Percentiles rank a stretch among this genome's conserved stretches.
Evolutionary conservation across 257 asterid species (phyloP).

Genomic region (Thymus mandschuricus): DNA sequence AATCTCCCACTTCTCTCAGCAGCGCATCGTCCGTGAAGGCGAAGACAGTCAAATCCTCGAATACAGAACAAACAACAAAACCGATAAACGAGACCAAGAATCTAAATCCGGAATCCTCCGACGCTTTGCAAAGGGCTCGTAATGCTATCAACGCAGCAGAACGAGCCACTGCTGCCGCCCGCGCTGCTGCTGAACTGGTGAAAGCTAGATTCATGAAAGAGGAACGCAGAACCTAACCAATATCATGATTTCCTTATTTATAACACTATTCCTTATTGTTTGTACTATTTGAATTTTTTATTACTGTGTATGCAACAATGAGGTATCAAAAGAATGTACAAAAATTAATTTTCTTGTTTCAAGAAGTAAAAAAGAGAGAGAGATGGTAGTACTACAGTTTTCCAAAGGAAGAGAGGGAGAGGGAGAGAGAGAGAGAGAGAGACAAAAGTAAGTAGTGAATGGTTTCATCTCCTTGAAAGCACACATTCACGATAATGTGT

Average conservation of each 20-base stretch:
- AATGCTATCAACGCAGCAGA: constrained; percentile 88
- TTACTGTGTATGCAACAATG: not conserved
- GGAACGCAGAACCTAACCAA: constrained; percentile 32
- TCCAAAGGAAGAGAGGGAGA: constrained; percentile 31
- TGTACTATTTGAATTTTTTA: too few relatives aligned
- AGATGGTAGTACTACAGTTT: not conserved
- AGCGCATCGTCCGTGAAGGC: constrained; percentile 33
- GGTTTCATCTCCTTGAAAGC: constrained; percentile 31
- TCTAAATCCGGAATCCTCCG: constrained; percentile 46
- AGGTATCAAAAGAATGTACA: too few relatives aligned
- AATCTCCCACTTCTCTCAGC: constrained; percentile 39
- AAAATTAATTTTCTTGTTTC: too few relatives aligned
- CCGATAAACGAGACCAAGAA: constrained; percentile 35
- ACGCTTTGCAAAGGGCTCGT: constrained; percentile 69
- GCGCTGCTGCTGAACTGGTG: constrained; percentile 79
- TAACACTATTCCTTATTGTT: too few relatives aligned
- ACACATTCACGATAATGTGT: constrained; percentile 26
- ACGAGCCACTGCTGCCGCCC: constrained; percentile 95
- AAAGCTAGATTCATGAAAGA: constrained; percentile 47
- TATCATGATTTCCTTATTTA: not conserved
- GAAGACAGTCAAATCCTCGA: constrained; percentile 31
- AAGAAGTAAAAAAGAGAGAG: not conserved
- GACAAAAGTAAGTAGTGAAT: constrained; percentile 37
- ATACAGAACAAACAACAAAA: constrained; percentile 30
- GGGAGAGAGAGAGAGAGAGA: constrained; percentile 27